Percentiles rank a stretch among this genome's conserved stretches.
phyloP scores from a whole-genome alignment of 768 basidiomycete genomes.

The Boletus rubescentipes region DNA sequence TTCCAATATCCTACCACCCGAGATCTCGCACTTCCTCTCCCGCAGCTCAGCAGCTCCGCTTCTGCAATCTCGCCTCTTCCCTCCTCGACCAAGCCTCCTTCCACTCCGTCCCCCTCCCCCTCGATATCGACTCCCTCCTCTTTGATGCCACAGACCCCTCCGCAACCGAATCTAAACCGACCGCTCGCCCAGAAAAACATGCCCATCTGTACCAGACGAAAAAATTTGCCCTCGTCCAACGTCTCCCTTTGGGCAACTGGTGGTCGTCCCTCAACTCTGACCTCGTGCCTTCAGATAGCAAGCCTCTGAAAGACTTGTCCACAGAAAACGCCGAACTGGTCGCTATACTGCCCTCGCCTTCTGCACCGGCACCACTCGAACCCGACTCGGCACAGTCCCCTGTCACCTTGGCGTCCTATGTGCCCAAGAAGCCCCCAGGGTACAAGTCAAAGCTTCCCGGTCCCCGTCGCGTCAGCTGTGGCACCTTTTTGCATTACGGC shows the following conservation, averaged over 20 bases:
- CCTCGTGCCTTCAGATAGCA: slow-evolving; percentile 36
- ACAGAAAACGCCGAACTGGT: slow-evolving; percentile 77
- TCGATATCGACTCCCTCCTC: slow-evolving; percentile 47
- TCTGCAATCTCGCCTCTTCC: slow-evolving; percentile 71
- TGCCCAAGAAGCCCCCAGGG: slow-evolving; percentile 40
- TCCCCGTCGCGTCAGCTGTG: slow-evolving; percentile 58
- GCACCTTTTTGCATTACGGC: slow-evolving; percentile 79
- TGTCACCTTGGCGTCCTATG: slow-evolving; percentile 61
- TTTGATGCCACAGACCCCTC: slow-evolving; percentile 21
- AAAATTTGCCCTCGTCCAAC: slow-evolving; percentile 77
- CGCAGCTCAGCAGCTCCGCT: slow-evolving; percentile 67
- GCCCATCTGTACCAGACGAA: slow-evolving; percentile 35
- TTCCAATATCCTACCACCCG: slow-evolving; percentile 66
- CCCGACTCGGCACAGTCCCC: slow-evolving; percentile 22
- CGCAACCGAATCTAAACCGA: slow-evolving; percentile 27
- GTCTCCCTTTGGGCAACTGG: slow-evolving; percentile 72
- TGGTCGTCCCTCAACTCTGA: slow-evolving; percentile 71
- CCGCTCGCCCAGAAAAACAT: slow-evolving; percentile 25
- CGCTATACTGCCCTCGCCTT: slow-evolving; percentile 66
- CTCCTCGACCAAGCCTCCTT: slow-evolving; percentile 71
- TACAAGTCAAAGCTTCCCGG: slow-evolving; percentile 44
- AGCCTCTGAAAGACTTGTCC: slow-evolving; percentile 47
- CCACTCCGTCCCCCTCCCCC: slow-evolving; percentile 43
- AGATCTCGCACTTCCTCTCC: slow-evolving; percentile 62
- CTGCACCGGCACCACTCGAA: slow-evolving; percentile 32